These are phyloP conservation scores for Dillenia turbinata DNA, from an alignment of 164 flowering plant species.

Conservation along the genomic window DNA sequence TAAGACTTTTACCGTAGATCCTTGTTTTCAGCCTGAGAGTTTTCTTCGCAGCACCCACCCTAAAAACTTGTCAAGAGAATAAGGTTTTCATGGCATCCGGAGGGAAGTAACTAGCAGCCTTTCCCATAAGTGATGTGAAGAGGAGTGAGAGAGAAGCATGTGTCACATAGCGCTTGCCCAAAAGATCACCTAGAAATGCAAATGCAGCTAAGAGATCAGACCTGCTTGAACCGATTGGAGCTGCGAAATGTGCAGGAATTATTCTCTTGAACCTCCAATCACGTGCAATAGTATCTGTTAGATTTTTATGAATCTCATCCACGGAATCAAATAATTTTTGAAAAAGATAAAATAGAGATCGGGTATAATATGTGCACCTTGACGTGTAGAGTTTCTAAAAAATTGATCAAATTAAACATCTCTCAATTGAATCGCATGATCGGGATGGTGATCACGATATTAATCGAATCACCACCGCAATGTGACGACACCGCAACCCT, in stretches of 20 bases:
- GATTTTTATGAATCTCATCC: too few relatives aligned
- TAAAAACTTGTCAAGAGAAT: constrained; percentile 86
- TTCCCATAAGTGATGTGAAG: constrained; percentile 77
- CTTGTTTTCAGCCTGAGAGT: constrained; percentile 69
- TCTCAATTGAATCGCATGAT: too few relatives aligned
- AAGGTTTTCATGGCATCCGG: constrained; percentile 97
- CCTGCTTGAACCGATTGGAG: constrained; percentile 74
- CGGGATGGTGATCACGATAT: too few relatives aligned
- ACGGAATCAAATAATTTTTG: too few relatives aligned
- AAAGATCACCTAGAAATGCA: constrained; percentile 83
- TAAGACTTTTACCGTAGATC: constrained; percentile 1
- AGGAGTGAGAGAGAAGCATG: constrained; percentile 72
- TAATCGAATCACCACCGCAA: too few relatives aligned
- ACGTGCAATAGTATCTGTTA: constrained; percentile 53
- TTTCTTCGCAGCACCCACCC: constrained; percentile 90
- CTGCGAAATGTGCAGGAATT: constrained; percentile 95
- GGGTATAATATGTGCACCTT: too few relatives aligned
- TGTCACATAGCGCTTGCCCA: constrained; percentile 66
- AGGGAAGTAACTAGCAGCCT: constrained; percentile 92
- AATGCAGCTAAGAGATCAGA: constrained; percentile 90
- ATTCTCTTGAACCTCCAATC: constrained; percentile 92
- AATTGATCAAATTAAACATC: too few relatives aligned
- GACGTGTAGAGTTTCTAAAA: too few relatives aligned
- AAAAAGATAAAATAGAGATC: too few relatives aligned
- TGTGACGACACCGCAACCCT: too few relatives aligned